Evolutionary conservation across 2,329 filamentous ascomycete species (phyloP).

Genomic region (Xylariaceae sp.): DNA sequence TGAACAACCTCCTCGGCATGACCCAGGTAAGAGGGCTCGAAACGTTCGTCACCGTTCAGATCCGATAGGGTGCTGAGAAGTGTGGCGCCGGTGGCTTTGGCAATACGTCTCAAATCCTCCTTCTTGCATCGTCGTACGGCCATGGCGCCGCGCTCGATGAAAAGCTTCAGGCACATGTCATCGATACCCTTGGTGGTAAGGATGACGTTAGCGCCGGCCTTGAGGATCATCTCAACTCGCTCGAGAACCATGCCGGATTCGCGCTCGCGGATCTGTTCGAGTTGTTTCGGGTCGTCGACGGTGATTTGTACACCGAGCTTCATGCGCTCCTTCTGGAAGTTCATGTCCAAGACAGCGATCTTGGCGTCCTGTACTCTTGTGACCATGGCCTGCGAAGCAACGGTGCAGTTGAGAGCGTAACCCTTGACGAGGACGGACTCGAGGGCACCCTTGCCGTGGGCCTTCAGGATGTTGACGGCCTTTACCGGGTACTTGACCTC

Average conservation of each 20-base stretch:
- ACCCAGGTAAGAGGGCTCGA: constrained; percentile 83
- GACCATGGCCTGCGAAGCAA: constrained; percentile 96
- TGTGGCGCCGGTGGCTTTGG: constrained; percentile 90
- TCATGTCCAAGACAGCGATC: constrained; percentile 96
- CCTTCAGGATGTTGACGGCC: constrained; percentile 97
- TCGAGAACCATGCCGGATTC: constrained; percentile 93
- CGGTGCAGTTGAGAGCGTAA: constrained; percentile 97
- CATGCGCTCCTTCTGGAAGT: constrained; percentile 98
- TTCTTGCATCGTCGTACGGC: constrained; percentile 96
- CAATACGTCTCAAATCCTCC: constrained; percentile 93
- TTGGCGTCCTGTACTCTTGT: constrained; percentile 89
- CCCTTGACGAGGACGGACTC: constrained; percentile 92
- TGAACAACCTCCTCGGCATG: constrained; percentile 95
- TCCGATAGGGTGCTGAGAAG: constrained; percentile 91
- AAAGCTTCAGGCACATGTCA: constrained; percentile 88
- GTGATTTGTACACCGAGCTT: constrained; percentile 98
- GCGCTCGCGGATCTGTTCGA: constrained; percentile 92
- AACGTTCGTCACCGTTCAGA: constrained; percentile 94
- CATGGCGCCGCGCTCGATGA: constrained; percentile 93
- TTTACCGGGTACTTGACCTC: constrained; percentile 98
- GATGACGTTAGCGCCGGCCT: constrained; percentile 92
- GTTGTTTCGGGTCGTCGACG: constrained; percentile 91
- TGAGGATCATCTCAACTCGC: constrained; percentile 93
- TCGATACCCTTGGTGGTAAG: constrained; percentile 98
- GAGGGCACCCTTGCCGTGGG: constrained; percentile 84